Conservation (phyloP, 306 rosid genomes). For the Rosa rugosa region DNA sequence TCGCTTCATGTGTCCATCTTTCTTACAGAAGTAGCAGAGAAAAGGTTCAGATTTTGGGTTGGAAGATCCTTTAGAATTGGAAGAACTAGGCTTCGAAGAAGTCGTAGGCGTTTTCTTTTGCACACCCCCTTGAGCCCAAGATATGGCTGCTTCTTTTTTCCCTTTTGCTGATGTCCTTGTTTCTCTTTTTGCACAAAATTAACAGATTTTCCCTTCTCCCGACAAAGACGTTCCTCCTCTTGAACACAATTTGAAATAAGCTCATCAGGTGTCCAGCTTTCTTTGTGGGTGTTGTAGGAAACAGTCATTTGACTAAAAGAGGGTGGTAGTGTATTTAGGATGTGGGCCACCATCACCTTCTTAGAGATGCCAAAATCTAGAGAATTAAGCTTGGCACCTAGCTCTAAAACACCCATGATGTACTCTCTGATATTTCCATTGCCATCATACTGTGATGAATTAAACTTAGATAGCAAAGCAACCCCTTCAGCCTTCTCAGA, state of each 20-base stretch:
- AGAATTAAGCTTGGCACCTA: background rate
- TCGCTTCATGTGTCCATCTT: background rate
- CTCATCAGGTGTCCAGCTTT: background rate
- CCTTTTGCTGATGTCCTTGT: background rate
- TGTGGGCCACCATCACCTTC: background rate
- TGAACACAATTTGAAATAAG: background rate
- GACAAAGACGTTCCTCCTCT: background rate
- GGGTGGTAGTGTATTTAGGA: background rate
- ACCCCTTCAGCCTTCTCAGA: background rate
- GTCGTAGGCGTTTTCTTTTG: no score
- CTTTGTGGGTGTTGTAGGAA: background rate
- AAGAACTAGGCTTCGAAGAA: background rate
- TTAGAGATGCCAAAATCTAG: background rate
- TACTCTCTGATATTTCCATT: no score
- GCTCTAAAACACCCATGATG: no score
- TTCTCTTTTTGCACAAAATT: background rate
- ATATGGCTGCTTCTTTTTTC: background rate
- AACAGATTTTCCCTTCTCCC: background rate
- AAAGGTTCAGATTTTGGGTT: background rate
- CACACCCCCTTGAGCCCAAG: background rate
- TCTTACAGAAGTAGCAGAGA: background rate
- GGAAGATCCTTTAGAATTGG: background rate
- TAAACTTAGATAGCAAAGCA: background rate
- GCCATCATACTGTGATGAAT: background rate
- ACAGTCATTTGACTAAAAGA: background rate